Percentiles rank a stretch among this genome's conserved stretches.
These are phyloP conservation scores for Tetrapisispora phaffii DNA, from an alignment of 805 yeast species.

Conservation along the genomic window DNA sequence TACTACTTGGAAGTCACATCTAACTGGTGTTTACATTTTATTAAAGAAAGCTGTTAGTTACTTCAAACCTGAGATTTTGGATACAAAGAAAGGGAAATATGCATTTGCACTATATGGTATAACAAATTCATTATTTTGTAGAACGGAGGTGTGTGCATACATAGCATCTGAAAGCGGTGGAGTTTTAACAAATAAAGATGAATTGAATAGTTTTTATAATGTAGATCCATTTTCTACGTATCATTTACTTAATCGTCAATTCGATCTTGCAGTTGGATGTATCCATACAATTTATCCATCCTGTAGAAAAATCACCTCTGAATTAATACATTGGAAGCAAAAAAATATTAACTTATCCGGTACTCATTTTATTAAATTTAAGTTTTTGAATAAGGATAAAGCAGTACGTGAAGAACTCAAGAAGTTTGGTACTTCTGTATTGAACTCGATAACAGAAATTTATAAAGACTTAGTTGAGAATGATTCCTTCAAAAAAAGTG, in stretches of 20 bases:
- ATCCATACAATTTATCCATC: constrained; percentile 1
- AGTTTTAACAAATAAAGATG: not conserved
- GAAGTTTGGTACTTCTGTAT: constrained; percentile 3
- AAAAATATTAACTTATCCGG: constrained; percentile 4
- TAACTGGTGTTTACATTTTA: constrained; percentile 3
- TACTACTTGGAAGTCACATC: constrained; percentile 8
- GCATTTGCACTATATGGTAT: constrained; percentile 5
- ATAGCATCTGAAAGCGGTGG: constrained; percentile 10
- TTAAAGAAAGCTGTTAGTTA: constrained; percentile 1
- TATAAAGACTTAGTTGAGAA: not conserved
- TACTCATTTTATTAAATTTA: constrained; percentile 6
- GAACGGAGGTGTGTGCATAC: constrained; percentile 6
- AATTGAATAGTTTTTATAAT: not conserved
- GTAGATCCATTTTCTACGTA: not conserved
- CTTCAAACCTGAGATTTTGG: not conserved
- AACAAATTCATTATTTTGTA: constrained; percentile 4
- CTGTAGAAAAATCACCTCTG: not conserved
- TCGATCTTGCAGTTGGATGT: constrained; percentile 1
- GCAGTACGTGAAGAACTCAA: not conserved
- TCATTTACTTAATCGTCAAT: not conserved
- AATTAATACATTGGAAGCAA: constrained; percentile 1
- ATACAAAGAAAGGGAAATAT: not conserved
- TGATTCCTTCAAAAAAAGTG: not conserved
- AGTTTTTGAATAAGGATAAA: constrained; percentile 2
- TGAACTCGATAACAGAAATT: not conserved